Evolutionary conservation across 2,329 filamentous ascomycete species (phyloP).

Genomic region (Lasiodiplodia hormozganensis): DNA sequence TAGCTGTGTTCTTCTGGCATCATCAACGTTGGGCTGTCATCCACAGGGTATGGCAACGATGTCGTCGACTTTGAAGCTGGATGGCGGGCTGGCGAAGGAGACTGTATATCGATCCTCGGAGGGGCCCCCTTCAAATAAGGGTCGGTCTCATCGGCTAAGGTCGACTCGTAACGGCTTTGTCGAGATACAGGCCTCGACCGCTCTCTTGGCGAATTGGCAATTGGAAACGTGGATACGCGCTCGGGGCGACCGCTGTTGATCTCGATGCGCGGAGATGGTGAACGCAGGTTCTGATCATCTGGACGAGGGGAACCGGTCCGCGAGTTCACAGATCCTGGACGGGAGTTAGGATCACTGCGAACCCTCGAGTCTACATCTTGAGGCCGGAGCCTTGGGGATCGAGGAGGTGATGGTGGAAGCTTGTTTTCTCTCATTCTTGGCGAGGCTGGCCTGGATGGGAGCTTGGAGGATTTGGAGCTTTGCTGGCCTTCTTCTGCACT

Average conservation of each 20-base stretch:
- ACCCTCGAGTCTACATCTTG: constrained; percentile 36
- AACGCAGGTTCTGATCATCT: constrained; percentile 2
- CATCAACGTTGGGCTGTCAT: constrained; percentile 43
- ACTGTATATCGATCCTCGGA: constrained; percentile 41
- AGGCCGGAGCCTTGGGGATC: constrained; percentile 41
- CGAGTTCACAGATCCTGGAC: constrained; percentile 32
- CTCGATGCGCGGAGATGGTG: constrained; percentile 20
- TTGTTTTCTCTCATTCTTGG: constrained; percentile 34
- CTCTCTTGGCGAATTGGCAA: constrained; percentile 31
- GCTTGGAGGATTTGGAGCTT: constrained; percentile 9
- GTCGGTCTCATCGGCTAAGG: constrained; percentile 35
- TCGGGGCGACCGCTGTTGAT: not conserved
- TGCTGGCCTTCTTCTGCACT: constrained; percentile 14
- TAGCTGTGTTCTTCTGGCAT: constrained; percentile 54
- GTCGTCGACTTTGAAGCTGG: constrained; percentile 32
- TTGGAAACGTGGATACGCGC: constrained; percentile 15
- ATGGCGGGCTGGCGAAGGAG: constrained; percentile 41
- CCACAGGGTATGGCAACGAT: constrained; percentile 54
- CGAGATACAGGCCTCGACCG: constrained; percentile 39
- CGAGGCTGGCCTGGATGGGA: constrained; percentile 37
- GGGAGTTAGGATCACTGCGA: constrained; percentile 36
- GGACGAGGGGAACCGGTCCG: constrained; percentile 19
- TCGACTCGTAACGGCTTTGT: constrained; percentile 40
- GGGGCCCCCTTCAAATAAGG: constrained; percentile 30
- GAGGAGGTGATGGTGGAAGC: constrained; percentile 34